A percentile compares a stretch with the other conserved stretches of the same genome.
Conservation (phyloP, 2,329 filamentous ascomycete genomes). For the Reticulascus tulasneorum region DNA sequence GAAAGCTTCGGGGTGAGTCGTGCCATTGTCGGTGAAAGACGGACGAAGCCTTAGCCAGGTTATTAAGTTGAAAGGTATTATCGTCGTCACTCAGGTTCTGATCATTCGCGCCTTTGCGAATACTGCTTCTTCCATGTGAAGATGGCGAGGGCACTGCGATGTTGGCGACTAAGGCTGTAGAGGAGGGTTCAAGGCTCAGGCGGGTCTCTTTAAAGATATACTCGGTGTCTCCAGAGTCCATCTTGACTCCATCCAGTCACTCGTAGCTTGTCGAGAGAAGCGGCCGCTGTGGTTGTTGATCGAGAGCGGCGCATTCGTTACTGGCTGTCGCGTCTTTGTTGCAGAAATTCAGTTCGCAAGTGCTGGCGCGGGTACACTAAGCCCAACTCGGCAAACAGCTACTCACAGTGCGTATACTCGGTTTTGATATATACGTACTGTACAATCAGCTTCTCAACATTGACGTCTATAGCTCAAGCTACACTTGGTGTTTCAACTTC, state of each 20-base stretch:
- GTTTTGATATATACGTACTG: background rate
- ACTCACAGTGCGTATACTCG: conserved; percentile 6
- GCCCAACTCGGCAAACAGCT: conserved; percentile 32
- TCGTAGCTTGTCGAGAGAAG: conserved; percentile 4
- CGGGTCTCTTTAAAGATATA: conserved; percentile 84
- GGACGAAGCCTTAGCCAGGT: conserved; percentile 73
- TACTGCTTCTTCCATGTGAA: conserved; percentile 38
- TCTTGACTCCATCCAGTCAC: conserved; percentile 59
- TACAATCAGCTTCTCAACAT: conserved; percentile 7
- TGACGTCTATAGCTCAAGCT: conserved; percentile 5
- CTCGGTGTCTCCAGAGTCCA: conserved; percentile 59
- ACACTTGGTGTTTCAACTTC: background rate
- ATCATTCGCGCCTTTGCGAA: conserved; percentile 23
- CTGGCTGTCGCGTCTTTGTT: conserved; percentile 12
- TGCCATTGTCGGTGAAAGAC: conserved; percentile 79
- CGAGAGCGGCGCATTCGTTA: conserved; percentile 7
- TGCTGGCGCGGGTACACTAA: conserved; percentile 23
- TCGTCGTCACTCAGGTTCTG: conserved; percentile 58
- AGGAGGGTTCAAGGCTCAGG: conserved; percentile 73
- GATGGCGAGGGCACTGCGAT: conserved; percentile 60
- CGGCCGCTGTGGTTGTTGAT: conserved; percentile 9
- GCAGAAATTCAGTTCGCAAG: conserved; percentile 13
- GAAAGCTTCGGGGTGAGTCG: conserved; percentile 74
- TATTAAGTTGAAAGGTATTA: conserved; percentile 65
- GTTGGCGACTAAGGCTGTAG: conserved; percentile 64